A percentile compares a stretch with the other conserved stretches of the same genome.
phyloP scores from a whole-genome alignment of 306 rosid genomes.

The Hippophae tibetana region DNA sequence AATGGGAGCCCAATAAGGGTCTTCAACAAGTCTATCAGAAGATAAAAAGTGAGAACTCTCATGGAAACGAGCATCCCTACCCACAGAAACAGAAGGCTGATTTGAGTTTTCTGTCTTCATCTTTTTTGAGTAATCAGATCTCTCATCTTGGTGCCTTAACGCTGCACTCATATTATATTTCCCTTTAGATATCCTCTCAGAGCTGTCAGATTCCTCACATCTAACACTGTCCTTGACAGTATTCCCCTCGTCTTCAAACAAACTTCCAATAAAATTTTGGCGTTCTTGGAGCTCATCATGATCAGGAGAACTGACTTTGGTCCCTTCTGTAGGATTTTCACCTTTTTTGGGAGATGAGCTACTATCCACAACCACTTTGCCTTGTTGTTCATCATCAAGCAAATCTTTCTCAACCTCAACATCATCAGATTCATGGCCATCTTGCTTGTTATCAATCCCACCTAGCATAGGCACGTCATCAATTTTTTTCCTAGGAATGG shows the following conservation, averaged over 20 bases:
- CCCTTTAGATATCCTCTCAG: slow-evolving; percentile 51
- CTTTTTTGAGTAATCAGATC: slow-evolving; percentile 45
- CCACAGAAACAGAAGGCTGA: slow-evolving; percentile 36
- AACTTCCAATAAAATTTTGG: slow-evolving; percentile 54
- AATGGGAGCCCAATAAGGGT: slow-evolving; percentile 35
- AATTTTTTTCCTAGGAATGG: slow-evolving; percentile 31
- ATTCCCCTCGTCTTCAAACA: slow-evolving; percentile 48
- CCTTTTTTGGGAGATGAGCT: slow-evolving; percentile 22
- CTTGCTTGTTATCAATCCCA: slow-evolving; percentile 54
- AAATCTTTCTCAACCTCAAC: slow-evolving; percentile 64
- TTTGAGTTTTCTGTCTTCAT: slow-evolving; percentile 35
- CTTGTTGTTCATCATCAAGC: slow-evolving; percentile 44
- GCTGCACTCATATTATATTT: slow-evolving; percentile 57
- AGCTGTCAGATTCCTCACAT: slow-evolving; percentile 61
- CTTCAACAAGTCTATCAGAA: slow-evolving; percentile 47
- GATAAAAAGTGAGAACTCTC: slow-evolving; percentile 42
- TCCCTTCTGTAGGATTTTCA: slow-evolving; percentile 33
- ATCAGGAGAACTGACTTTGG: slow-evolving; percentile 38
- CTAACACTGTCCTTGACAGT: slow-evolving; percentile 36
- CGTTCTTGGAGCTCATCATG: slow-evolving; percentile 44
- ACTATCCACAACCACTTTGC: slow-evolving; percentile 28
- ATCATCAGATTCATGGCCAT: slow-evolving; percentile 50
- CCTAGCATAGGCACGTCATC: slow-evolving; percentile 39
- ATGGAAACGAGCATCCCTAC: slow-evolving; percentile 35
- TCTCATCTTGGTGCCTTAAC: slow-evolving; percentile 41